phyloP scores from a whole-genome alignment of 2,329 filamentous ascomycete genomes.

The Epichloe elymi region DNA sequence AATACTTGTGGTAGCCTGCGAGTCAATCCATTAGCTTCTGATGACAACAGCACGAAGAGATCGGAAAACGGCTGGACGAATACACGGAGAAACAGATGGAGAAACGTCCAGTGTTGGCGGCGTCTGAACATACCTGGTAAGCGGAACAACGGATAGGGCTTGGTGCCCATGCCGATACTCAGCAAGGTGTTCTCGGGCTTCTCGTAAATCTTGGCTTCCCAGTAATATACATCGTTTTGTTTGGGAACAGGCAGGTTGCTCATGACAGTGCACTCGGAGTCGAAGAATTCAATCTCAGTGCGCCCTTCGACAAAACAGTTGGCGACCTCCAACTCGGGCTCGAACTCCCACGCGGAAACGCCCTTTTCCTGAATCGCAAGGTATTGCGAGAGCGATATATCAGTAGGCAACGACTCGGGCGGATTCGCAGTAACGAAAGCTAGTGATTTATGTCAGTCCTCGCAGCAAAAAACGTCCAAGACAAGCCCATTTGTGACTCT shows the following conservation, averaged over 20 bases:
- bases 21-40: neutral
- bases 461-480: neutral
- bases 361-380: constrained; percentile 98
- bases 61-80: no score
- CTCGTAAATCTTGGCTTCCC: constrained; percentile 97
- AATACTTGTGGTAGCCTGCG: constrained; percentile 75
- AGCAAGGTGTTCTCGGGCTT: constrained; percentile 82
- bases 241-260: constrained; percentile 95
- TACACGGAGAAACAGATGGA: neutral
- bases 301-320: constrained; percentile 96
- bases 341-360: constrained; percentile 99
- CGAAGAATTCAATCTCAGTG: constrained; percentile 98
- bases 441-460: constrained; percentile 25
- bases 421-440: constrained; percentile 91
- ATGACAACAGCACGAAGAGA: no score
- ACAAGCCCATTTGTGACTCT: no score
- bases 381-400: constrained; percentile 95
- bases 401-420: constrained; percentile 86
- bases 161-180: constrained; percentile 89
- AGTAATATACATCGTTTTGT: constrained; percentile 98
- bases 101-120: neutral
- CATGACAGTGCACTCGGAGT: constrained; percentile 93
- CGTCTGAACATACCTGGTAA: constrained; percentile 58
- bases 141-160: constrained; percentile 90
- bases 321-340: constrained; percentile 95